Evolutionary conservation across 108 stramenopile genomes (phyloP), one percentile per base, ranked within the genome.

Genomic region (Skeletonema grethae): DNA sequence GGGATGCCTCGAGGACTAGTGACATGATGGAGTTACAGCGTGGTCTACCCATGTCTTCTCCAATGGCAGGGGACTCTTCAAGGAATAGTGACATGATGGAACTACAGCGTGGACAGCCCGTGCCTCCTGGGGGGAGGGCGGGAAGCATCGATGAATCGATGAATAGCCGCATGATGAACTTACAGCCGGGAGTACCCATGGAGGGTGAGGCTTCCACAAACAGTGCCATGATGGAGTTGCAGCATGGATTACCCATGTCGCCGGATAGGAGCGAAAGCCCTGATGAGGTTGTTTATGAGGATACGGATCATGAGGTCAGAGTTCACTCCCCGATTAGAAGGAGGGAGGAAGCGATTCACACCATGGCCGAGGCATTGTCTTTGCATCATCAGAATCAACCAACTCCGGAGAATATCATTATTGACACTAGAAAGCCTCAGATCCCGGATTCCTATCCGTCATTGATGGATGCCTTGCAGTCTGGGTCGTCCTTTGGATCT

Each of bases 171-270:
- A 48, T 48, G 46, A 48, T 48, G 46, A 48, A 48, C 1, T 48
- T 48, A 48, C 46, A 48, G 18, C 46, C 18, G 4, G 46, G 46
- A 16, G 16, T 16, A 18, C 46, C 46, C 0, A 48, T 48, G 18
- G 46, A 7, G 7, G 46, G 46, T 16, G 46, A 48, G 16, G 46
- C 5, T 0, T 48, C 46, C 16, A 48, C 18, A 11, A 48, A 20
- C 0, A 48, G 46, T 59, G 31, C 15, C 28, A 70, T 71, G 70
- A 62, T 71, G 61, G 70, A 71, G 24, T 30, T 71, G 13, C 38
- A 63, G n/a, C 43, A 63, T 13, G 70, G 57, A 13, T 63, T 63
- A 29, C 61, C 70, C 30, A 63, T 70, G 61, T 30, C 61, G 18
- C 31, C 28, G 8, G n/a, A 39, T 11, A 63, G 35, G 29, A 34